Base-by-base conservation (phyloP, 495 filamentous ascomycete species). In the Penicillium roqueforti region DNA sequence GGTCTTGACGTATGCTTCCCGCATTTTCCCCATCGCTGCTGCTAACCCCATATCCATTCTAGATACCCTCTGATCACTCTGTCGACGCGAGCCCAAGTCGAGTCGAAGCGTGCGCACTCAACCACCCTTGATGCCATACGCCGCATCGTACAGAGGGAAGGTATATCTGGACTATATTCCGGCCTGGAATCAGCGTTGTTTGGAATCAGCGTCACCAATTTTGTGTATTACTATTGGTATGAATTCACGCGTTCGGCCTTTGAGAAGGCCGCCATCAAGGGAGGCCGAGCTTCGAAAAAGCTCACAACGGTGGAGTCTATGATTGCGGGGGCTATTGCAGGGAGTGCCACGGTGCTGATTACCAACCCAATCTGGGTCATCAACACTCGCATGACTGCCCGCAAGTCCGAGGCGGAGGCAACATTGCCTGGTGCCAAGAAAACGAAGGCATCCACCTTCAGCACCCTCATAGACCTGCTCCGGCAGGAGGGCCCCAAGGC, bases 141-240 rank as follows among this genome's bases (percentile, higher is more conserved):
- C 47, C 86, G 86, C 57, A 97, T 99, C 62, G 79, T 99, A 38
- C 83, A 91, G 59, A 84, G 93, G 57, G 95, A 99, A 71, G 93
- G 93, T 43, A 74, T 96, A 25, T 73, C 79, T 0, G 95, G 95
- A 13, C 80, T 99, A 4, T 97, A 93, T 68, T 83, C 91, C 4
- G 91, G 91, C 9, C 79, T 96, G 31, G 86, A 92, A 61, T 92
- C 87, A 20, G 93, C 93, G 8, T 78, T 99, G 4, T 97, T 99
- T 69, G 93, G 95, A 61, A 97, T 97, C 74, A 92, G 87, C 69
- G 86, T 99, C 53, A 99, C 93, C 51, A 99, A 99, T 72, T 97
- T 99, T 60, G 92, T 99, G 20, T 99, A 99, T 74, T 99, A 99
- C 73, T 99, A 99, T 74, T 99, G 93, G 86, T 99, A 97, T 76